phyloP scores from a whole-genome alignment of 768 basidiomycete species.

The Boletus sensibilis region DNA sequence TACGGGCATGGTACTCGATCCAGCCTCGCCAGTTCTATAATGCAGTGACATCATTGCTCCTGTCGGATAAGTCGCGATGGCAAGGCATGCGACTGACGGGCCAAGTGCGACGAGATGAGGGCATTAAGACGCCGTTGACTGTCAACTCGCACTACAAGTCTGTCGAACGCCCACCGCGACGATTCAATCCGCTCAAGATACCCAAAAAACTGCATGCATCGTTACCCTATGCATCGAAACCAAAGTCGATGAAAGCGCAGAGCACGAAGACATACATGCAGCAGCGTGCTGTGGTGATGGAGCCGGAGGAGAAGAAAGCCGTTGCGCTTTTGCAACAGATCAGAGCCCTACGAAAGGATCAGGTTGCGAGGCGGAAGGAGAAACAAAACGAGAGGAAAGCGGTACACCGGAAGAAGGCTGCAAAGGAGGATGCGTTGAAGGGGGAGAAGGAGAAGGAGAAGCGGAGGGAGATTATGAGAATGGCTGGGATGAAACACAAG shows the following conservation, averaged over 20 bases:
- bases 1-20: constrained; percentile 95
- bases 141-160: constrained; percentile 88
- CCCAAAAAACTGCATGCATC: constrained; percentile 88
- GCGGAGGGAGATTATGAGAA: constrained; percentile 73
- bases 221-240: constrained; percentile 91
- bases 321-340: constrained; percentile 92
- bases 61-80: constrained; percentile 83
- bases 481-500: constrained; percentile 69
- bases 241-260: constrained; percentile 78
- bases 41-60: constrained; percentile 87
- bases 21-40: constrained; percentile 96
- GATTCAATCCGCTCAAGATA: constrained; percentile 89
- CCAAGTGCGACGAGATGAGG: constrained; percentile 84
- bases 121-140: constrained; percentile 74
- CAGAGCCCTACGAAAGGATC: constrained; percentile 86
- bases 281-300: constrained; percentile 92
- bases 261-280: constrained; percentile 81
- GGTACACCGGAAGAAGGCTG: constrained; percentile 67
- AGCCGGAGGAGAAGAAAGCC: constrained; percentile 93
- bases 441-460: constrained; percentile 72
- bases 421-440: constrained; percentile 62
- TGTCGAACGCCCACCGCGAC: constrained; percentile 73
- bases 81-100: constrained; percentile 95
- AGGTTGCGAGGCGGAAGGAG: constrained; percentile 71
- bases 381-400: constrained; percentile 82